These are phyloP conservation scores for Beta macrorhiza DNA, from an alignment of 179 eudicot genomes.

Conservation along the genomic window DNA sequence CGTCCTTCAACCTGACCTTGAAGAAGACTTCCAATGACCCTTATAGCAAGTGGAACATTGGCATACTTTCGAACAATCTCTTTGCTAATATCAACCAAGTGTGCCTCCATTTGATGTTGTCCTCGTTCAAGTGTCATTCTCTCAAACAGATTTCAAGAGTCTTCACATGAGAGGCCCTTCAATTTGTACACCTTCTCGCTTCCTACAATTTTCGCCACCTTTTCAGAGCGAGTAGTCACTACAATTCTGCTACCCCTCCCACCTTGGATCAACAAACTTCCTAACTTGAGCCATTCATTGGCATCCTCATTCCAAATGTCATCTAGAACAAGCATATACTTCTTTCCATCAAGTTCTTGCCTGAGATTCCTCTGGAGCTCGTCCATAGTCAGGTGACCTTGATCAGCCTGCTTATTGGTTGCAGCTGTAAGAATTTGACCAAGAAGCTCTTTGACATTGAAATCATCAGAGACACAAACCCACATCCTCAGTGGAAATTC, in stretches of 20 bases:
- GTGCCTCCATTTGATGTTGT: neutral
- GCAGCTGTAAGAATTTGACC: conserved; percentile 4
- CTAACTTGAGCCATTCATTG: conserved; percentile 4
- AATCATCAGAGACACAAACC: conserved; percentile 31
- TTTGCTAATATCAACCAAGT: conserved; percentile 6
- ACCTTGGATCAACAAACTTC: neutral
- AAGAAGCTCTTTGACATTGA: conserved; percentile 5
- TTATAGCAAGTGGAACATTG: conserved; percentile 23
- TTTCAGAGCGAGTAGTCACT: conserved; percentile 17
- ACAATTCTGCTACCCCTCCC: conserved; percentile 15
- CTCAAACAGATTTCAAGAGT: conserved; percentile 19
- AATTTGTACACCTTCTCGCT: neutral
- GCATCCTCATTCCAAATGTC: conserved; percentile 24
- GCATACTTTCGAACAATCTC: conserved; percentile 16
- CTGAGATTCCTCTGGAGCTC: neutral
- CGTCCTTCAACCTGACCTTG: neutral
- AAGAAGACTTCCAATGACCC: conserved; percentile 13
- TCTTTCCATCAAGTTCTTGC: neutral
- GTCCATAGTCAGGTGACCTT: neutral
- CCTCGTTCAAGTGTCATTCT: neutral
- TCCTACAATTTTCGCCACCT: neutral
- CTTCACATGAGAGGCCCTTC: conserved; percentile 9
- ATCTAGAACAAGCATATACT: conserved; percentile 20
- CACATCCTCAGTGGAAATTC: conserved; percentile 25
- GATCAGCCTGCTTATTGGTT: no score